Evolutionary conservation across 2,329 filamentous ascomycete species (phyloP), one percentile per base, ranked within the genome.

Genomic region (Phyllosticta paracitricarpa): DNA sequence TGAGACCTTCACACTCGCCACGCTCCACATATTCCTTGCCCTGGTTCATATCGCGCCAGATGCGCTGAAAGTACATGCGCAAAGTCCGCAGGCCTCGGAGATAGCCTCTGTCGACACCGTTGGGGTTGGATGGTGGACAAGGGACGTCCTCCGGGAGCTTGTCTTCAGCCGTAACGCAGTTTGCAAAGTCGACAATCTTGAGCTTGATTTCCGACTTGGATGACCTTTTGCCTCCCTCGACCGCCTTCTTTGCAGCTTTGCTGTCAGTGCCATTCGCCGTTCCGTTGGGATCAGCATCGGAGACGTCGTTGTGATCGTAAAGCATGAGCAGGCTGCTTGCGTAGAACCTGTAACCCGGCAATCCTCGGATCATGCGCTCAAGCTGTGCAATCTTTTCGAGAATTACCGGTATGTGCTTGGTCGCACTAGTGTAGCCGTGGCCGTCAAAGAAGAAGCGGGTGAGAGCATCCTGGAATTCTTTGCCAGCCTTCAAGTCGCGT

Each of bases 131-230:
- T 4, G 94, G 94, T 14, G 94, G 94, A 67, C 93, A 97, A 19
- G 79, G 76, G 1, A 79, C 76, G 63, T 84, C 79, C 10, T 85
- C 75, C 1, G 81, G 76, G 2, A 84, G 69, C 57, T 76, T 72
- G 68, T 96, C 91, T 66, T 94, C 88, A 3, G 90, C 89, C 1
- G 92, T 97, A 40, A 97, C 87, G 70, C 93, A 97, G 72, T 99
- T 99, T 65, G 94, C 94, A 77, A 99, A 99, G 74, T 99, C 94
- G 62, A 96, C 93, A 73, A 99, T 95, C 75, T 97, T 97, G 76
- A 99, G 86, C 73, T 96, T 89, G 70, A 96, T 92, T 55, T 82
- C 79, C 6, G 69, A 67, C 40, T 71, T 72, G 54, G 67, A 67
- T 4, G 64, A 51, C 10, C 63, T 59, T 9, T 65, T 52, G 12